A percentile compares a stretch with the other conserved stretches of the same genome.
These are phyloP conservation scores for Pleoardoris graminearum DNA, from an alignment of 2,329 filamentous ascomycete genomes.

Conservation along the genomic window DNA sequence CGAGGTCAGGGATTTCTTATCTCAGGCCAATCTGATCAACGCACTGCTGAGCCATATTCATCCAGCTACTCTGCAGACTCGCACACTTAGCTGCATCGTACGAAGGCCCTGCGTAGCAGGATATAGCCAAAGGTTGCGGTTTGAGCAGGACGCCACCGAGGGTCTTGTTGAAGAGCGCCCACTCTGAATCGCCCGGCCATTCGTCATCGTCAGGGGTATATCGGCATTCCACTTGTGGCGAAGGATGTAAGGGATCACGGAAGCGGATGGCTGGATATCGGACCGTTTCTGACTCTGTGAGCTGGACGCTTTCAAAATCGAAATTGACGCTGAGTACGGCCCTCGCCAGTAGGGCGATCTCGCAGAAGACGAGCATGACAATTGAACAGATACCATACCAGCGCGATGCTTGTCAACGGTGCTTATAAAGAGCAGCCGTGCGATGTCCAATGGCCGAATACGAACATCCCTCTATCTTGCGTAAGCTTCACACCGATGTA, in stretches of 20 bases:
- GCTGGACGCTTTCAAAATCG: constrained; percentile 27
- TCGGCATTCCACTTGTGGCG: constrained; percentile 19
- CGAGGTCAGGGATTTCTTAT: not conserved
- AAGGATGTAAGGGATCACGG: constrained; percentile 4
- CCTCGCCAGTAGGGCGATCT: not conserved
- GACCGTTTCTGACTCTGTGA: constrained; percentile 23
- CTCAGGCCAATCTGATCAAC: not conserved
- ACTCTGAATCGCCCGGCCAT: constrained; percentile 28
- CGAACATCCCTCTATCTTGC: not conserved
- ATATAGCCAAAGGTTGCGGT: constrained; percentile 24
- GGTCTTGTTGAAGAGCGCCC: constrained; percentile 27
- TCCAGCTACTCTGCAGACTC: constrained; percentile 21
- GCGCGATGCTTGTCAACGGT: too few relatives aligned
- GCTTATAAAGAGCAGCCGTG: not conserved
- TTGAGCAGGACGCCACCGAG: constrained; percentile 29
- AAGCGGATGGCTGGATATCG: constrained; percentile 23
- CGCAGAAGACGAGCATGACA: not conserved
- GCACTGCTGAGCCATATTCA: constrained; percentile 24
- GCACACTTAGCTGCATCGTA: constrained; percentile 24
- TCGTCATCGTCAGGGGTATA: constrained; percentile 22
- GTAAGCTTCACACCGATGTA: not conserved
- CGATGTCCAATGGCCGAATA: not conserved
- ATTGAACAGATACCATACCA: not conserved
- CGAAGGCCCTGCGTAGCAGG: constrained; percentile 26
- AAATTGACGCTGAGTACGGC: constrained; percentile 20